Evolutionary conservation across 306 rosid genomes (phyloP).

Genomic region (Rosa chinensis): DNA sequence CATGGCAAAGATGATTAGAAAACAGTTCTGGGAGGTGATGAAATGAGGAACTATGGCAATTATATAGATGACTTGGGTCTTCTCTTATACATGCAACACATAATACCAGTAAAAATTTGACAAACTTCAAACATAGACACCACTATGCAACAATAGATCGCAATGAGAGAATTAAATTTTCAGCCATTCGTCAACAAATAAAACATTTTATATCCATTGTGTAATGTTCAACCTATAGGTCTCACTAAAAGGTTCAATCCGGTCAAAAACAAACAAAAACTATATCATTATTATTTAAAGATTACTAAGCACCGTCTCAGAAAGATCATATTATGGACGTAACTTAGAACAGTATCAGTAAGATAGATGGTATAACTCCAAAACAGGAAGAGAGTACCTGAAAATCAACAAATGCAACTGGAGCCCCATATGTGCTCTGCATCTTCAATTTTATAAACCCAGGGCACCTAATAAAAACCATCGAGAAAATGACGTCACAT

Average conservation of each 20-base stretch:
- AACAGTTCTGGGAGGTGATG: neutral
- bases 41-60: neutral
- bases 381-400: slow-evolving; percentile 48
- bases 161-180: neutral
- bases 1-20: slow-evolving; percentile 3
- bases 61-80: neutral
- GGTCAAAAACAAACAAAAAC: neutral
- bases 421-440: slow-evolving; percentile 93
- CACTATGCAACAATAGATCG: neutral
- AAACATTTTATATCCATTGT: neutral
- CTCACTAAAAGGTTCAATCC: neutral
- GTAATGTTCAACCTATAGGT: neutral
- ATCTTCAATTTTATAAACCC: slow-evolving; percentile 90
- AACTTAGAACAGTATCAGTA: neutral
- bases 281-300: neutral
- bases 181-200: neutral
- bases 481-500: neutral
- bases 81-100: neutral
- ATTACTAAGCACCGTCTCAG: neutral
- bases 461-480: slow-evolving; percentile 54
- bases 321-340: neutral
- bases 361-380: neutral
- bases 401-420: slow-evolving; percentile 96
- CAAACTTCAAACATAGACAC: neutral
- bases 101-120: neutral